Base-by-base conservation (phyloP, 1,284 basidiomycete species). In the Sanghuangporus baumii region DNA sequence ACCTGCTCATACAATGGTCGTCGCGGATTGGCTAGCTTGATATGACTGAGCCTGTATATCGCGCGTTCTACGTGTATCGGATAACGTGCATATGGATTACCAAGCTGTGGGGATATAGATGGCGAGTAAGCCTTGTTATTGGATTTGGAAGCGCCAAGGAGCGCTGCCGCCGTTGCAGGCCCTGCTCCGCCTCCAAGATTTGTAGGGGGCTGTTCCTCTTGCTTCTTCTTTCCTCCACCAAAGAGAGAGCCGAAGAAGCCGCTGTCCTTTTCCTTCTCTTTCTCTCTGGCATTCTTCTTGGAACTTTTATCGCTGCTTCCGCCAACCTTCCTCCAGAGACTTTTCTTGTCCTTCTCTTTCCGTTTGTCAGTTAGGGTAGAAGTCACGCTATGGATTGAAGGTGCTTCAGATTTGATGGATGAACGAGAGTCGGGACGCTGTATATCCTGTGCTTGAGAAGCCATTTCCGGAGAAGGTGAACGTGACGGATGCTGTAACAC, bases 21-120 rank as follows among this genome's bases (percentile, higher is more conserved):
- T 59, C 97, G 83, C 9, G 96, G 96, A 74, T 99, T 98, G 26
- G 97, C 96, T 51, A 99, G 81, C 76, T 99, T 99, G 81, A 99
- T 98, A 73, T 99, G 96, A 73, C 92, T 95, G 57, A 99, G 79
- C 59, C 96, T 83, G 76, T 99, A 99, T 58, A 99, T 96, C 2
- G 96, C 96, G 26, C 96, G 86, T 75, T 99, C 96, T 68, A 99
- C 94, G 71, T 98, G 96, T 66, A 99, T 97, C 7, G 96, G 97
- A 72, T 98, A 96, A 65, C 96, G 87, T 58, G 89, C 82, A 71
- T 87, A 91, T 64, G 81, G 82, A 70, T 89, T 81, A 68, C 84
- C 75, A 69, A 86, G 77, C 73, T 81, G 78, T 16, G 87, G 88
- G 4, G 88, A 87, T 6, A 84, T 78, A 7, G 87, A 82, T 0